These are phyloP conservation scores for Suillus discolor DNA, from an alignment of 768 basidiomycete genomes.

Conservation along the genomic window DNA sequence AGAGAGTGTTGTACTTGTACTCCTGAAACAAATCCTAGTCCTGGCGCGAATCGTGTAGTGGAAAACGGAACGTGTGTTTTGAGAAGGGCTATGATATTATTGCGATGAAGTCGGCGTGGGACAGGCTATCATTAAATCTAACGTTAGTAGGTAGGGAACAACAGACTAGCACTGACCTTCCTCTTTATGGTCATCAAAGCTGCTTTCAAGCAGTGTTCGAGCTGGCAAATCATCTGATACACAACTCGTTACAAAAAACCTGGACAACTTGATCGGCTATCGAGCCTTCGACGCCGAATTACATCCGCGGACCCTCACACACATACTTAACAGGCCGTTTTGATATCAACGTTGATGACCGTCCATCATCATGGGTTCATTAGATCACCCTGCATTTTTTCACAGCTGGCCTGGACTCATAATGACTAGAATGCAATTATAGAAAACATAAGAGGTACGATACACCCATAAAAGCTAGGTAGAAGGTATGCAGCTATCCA, in stretches of 20 bases:
- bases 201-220: background rate
- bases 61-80: constrained; percentile 9
- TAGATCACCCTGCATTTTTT: background rate
- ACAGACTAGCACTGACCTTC: background rate
- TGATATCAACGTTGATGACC: background rate
- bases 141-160: constrained; percentile 3
- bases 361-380: background rate
- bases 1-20: constrained; percentile 15
- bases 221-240: constrained; percentile 1
- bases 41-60: background rate
- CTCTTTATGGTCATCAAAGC: background rate
- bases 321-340: background rate
- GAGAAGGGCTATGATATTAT: constrained; percentile 2
- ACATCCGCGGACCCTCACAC: constrained; percentile 2
- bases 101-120: constrained; percentile 13
- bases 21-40: constrained; percentile 3
- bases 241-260: background rate
- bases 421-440: constrained; percentile 1
- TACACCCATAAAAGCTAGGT: background rate
- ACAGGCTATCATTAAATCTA: background rate
- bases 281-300: background rate
- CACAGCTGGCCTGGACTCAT: background rate
- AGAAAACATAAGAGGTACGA: background rate
- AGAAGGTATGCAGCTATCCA: background rate
- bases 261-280: background rate